Base-by-base conservation (phyloP, 768 basidiomycete species). In the Amanita pseudoporphyria region DNA sequence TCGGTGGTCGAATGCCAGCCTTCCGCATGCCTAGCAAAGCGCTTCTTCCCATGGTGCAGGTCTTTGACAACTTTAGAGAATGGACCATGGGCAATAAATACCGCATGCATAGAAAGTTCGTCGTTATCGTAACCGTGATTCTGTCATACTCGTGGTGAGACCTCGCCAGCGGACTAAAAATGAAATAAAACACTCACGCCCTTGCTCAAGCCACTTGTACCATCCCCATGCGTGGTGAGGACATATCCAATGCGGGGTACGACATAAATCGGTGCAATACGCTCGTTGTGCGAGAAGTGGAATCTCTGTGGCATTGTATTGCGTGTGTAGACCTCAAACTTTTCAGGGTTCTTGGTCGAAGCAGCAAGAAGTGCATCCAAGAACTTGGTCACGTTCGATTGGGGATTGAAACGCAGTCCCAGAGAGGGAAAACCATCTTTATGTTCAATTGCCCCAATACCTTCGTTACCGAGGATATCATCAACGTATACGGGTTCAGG, bases 1-100 rank as follows among this genome's bases (percentile, higher is more conserved):
- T 81, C 71, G 3, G 71, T 66, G 2, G 78, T 77, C 14, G 81
- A 85, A 56, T 84, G 79, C 85, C 85, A 87, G 35, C 77, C 74
- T 53, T 77, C 69, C 56, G 22, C n/a, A 51, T 36, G 28, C 45
- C 53, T 12, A 47, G 43, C 13, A 43, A 30, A 24, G 40, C 54
- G 53, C 16, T 59, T 56, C 28, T 56, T 61, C 38, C 43, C 56
- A 21, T 74, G 69, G 56, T 81, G 74, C 39, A 73, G 62, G 6
- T 72, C 66, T 63, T 90, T 92, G 46, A 80, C 72, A 37, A 78
- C 74, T 9, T 77, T 65, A 12, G 85, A 81, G 63, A 92, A 93
- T 0, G 93, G 93, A 1, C 93, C 93, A 60, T 92, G 89, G 9
- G 89, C 91, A 51, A 95, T 82, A 63, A 95, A 94, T 61, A 90